Conservation (phyloP, 2,329 filamentous ascomycete genomes). For the Chrysoporthe austroafricana region DNA sequence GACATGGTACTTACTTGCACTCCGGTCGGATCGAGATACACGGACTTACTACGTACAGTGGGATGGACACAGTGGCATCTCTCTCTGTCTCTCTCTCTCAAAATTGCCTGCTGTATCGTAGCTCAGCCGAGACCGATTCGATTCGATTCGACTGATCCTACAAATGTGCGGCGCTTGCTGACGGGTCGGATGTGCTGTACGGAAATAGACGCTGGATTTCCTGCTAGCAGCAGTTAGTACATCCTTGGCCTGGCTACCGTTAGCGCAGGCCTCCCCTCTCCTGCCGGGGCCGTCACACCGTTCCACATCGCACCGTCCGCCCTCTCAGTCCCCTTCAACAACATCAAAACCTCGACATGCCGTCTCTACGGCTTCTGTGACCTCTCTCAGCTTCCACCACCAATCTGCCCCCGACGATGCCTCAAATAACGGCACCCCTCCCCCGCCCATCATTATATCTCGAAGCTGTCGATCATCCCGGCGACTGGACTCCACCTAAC, state of each 20-base stretch:
- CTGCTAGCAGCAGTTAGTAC: background rate
- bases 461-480: conserved; percentile 1
- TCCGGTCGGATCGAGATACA: too few relatives aligned
- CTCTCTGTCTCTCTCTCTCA: background rate
- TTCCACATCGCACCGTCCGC: background rate
- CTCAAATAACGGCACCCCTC: background rate
- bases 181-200: background rate
- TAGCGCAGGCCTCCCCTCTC: background rate
- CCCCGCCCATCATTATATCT: conserved; percentile 1
- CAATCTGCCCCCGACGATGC: background rate
- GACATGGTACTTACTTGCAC: background rate
- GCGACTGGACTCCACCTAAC: background rate
- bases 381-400: background rate
- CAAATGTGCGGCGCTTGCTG: conserved; percentile 9
- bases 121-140: conserved; percentile 9
- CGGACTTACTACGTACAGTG: background rate
- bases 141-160: conserved; percentile 11
- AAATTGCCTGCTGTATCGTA: background rate
- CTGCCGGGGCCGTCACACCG: background rate
- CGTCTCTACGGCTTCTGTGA: background rate
- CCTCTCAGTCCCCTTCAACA: background rate
- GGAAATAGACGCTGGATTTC: background rate
- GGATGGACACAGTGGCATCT: background rate
- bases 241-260: background rate
- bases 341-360: background rate